These are phyloP conservation scores for Medicago ruthenica DNA, from an alignment of 306 rosid species.

Conservation along the genomic window DNA sequence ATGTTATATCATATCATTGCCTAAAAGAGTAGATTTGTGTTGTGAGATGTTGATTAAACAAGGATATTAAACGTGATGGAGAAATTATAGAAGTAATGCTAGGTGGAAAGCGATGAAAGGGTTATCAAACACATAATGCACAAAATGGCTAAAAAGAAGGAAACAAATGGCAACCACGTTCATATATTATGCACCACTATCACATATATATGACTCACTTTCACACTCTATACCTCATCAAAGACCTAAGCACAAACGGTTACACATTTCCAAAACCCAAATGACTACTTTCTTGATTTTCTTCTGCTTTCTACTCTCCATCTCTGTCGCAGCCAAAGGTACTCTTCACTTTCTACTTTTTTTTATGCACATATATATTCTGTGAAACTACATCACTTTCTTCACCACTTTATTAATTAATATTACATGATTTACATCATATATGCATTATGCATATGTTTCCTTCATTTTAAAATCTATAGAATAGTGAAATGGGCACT, in stretches of 20 bases:
- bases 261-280: constrained; percentile 27
- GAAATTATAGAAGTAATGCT: neutral
- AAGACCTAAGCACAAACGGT: constrained; percentile 7
- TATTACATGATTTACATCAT: too few species aligned
- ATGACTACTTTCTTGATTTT: constrained; percentile 54
- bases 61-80: neutral
- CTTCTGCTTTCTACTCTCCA: constrained; percentile 47
- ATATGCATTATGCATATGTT: too few species aligned
- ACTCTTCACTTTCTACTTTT: neutral
- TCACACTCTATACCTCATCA: neutral
- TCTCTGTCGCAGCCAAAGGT: constrained; percentile 52
- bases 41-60: too few species aligned
- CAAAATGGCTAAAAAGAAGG: constrained; percentile 52
- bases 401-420: too few species aligned
- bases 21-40: too few species aligned
- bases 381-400: neutral
- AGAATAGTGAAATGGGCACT: too few species aligned
- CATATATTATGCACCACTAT: neutral
- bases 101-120: constrained; percentile 13
- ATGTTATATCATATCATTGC: too few species aligned
- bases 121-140: neutral
- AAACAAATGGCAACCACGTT: constrained; percentile 6
- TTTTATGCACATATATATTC: neutral
- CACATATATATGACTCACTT: neutral
- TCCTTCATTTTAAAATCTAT: too few species aligned